These are phyloP conservation scores for Musa acuminata DNA, from an alignment of 176 grass and related monocot species.

Conservation along the genomic window DNA sequence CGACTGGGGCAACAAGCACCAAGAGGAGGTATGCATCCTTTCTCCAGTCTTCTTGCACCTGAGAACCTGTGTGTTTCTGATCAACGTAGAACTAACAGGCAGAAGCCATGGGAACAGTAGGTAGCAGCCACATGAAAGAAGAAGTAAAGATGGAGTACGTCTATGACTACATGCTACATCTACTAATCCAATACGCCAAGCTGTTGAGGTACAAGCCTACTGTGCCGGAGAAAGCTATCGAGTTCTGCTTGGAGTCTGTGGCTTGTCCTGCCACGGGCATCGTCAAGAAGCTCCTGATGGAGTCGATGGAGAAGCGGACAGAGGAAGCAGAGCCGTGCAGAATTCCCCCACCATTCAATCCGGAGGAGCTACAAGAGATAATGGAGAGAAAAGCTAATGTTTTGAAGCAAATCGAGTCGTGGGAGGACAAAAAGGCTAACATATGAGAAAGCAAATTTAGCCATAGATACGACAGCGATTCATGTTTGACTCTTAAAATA, in stretches of 20 bases:
- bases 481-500: too few relatives aligned
- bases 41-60: too few relatives aligned
- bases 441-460: too few relatives aligned
- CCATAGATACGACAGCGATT: too few relatives aligned
- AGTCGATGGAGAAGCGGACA: slow-evolving; percentile 44
- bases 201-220: slow-evolving; percentile 67
- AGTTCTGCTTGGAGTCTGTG: slow-evolving; percentile 54
- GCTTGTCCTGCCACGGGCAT: slow-evolving; percentile 26
- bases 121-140: slow-evolving; percentile 39
- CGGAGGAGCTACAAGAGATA: slow-evolving; percentile 19
- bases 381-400: neutral
- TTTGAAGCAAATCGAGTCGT: slow-evolving; percentile 3
- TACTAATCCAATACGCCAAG: slow-evolving; percentile 44
- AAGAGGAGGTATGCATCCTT: slow-evolving; percentile 17
- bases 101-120: slow-evolving; percentile 29
- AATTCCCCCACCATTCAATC: slow-evolving; percentile 42
- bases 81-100: slow-evolving; percentile 7
- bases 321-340: slow-evolving; percentile 37
- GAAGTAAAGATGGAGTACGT: slow-evolving; percentile 67
- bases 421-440: neutral
- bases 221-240: slow-evolving; percentile 47
- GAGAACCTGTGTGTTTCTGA: too few relatives aligned
- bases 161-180: slow-evolving; percentile 92
- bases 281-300: slow-evolving; percentile 36
- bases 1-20: slow-evolving; percentile 67